A percentile compares a stretch with the other conserved stretches of the same genome.
phyloP scores from a whole-genome alignment of 1,284 basidiomycete genomes.

The Cutaneotrichosporon daszewskae region DNA sequence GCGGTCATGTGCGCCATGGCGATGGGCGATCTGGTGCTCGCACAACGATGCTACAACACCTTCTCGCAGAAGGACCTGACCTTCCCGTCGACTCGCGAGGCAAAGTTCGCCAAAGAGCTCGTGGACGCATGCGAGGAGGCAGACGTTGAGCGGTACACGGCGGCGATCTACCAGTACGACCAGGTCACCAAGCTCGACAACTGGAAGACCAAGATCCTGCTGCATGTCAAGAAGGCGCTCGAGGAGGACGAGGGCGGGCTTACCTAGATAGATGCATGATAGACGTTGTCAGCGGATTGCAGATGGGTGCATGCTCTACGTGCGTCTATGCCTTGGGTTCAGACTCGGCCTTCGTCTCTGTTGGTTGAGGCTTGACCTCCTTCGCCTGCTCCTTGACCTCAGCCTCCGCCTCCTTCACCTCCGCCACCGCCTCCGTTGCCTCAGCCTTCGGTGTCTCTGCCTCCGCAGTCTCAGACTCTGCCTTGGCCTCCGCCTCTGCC shows the following conservation, averaged over 20 bases:
- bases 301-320: conserved; percentile 3
- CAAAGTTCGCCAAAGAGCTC: conserved; percentile 73
- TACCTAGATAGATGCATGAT: conserved; percentile 34
- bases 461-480: background rate
- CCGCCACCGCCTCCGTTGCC: background rate
- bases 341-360: background rate
- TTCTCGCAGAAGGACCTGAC: conserved; percentile 70
- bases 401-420: background rate
- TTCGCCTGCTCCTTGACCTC: background rate
- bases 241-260: conserved; percentile 55
- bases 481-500: conserved; percentile 1
- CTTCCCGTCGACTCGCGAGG: conserved; percentile 80
- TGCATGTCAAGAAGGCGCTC: conserved; percentile 79
- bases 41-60: conserved; percentile 66
- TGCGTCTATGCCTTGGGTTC: conserved; percentile 9
- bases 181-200: conserved; percentile 83
- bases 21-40: conserved; percentile 77
- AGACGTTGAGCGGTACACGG: conserved; percentile 64
- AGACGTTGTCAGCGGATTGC: too few species aligned
- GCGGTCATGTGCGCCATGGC: conserved; percentile 85
- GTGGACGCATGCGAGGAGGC: conserved; percentile 73
- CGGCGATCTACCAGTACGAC: conserved; percentile 75
- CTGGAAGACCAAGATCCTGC: conserved; percentile 85
- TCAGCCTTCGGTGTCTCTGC: background rate
- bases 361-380: background rate